These are phyloP conservation scores for Imleria badia DNA, from an alignment of 768 basidiomycete genomes.

Conservation along the genomic window DNA sequence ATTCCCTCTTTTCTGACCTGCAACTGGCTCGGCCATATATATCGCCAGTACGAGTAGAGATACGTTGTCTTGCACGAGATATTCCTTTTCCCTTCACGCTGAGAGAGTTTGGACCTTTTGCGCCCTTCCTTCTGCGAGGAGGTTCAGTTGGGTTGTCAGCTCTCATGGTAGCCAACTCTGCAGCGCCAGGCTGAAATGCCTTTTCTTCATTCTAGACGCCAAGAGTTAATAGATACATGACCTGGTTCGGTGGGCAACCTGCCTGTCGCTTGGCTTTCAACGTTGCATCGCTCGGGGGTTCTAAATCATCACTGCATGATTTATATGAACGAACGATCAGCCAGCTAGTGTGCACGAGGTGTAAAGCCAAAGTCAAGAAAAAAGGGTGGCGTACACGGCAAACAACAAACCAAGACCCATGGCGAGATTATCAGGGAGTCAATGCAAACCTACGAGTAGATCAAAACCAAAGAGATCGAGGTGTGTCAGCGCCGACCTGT, in stretches of 20 bases:
- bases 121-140: constrained; percentile 61
- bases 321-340: constrained; percentile 91
- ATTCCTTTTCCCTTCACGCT: constrained; percentile 86
- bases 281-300: too few species aligned
- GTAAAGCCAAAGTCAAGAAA: too few species aligned
- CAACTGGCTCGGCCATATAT: not conserved
- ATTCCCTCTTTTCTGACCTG: constrained; percentile 22
- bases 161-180: constrained; percentile 48
- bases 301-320: constrained; percentile 91
- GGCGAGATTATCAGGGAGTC: too few species aligned
- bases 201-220: constrained; percentile 59
- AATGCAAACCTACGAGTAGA: too few species aligned
- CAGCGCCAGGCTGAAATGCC: constrained; percentile 48
- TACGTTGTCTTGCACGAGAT: constrained; percentile 3
- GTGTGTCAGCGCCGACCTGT: too few species aligned
- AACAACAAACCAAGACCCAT: too few species aligned
- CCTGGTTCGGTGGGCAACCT: not conserved
- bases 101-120: constrained; percentile 89
- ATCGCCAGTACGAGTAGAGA: not conserved
- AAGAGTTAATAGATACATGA: not conserved
- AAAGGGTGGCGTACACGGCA: too few species aligned
- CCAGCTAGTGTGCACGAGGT: too few species aligned
- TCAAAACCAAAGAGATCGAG: too few species aligned
- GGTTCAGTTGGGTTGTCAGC: constrained; percentile 32
- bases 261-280: too few species aligned